phyloP scores from a whole-genome alignment of 345 rosid genomes.

The Salix arbutifolia region DNA sequence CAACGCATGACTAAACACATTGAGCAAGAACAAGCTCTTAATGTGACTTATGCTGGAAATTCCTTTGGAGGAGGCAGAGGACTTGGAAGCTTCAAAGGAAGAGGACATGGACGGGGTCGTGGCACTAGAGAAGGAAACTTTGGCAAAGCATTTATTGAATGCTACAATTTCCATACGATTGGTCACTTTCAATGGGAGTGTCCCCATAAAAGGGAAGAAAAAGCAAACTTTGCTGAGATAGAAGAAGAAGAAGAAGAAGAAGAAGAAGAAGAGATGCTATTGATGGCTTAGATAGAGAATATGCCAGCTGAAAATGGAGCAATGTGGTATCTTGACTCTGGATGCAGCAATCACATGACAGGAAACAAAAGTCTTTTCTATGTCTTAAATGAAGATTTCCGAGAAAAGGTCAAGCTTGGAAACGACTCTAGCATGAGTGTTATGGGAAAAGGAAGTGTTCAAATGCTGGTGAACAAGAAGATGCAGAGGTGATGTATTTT shows the following conservation, averaged over 20 bases:
- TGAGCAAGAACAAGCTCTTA: not conserved
- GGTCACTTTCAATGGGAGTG: constrained; percentile 1
- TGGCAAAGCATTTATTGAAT: not conserved
- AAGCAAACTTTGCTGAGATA: not conserved
- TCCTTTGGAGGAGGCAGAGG: not conserved
- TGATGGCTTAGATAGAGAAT: not conserved
- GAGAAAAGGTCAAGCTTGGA: constrained; percentile 6
- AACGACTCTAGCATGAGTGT: not conserved
- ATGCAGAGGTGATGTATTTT: not conserved
- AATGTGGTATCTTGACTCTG: constrained; percentile 10
- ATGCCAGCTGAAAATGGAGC: not conserved
- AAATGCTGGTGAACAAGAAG: no score
- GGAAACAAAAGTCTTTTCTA: not conserved
- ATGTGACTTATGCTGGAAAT: no score
- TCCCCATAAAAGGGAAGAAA: not conserved
- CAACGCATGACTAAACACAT: not conserved
- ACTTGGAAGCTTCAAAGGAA: not conserved
- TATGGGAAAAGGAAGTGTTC: not conserved
- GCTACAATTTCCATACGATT: not conserved
- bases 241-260: constrained; percentile 4
- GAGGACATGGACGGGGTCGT: not conserved
- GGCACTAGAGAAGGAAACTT: not conserved
- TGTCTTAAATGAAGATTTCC: not conserved
- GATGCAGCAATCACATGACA: constrained; percentile 17
- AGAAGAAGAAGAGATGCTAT: not conserved